Conservation (phyloP, 2,329 filamentous ascomycete species). For the Metarhizium guizhouense region DNA sequence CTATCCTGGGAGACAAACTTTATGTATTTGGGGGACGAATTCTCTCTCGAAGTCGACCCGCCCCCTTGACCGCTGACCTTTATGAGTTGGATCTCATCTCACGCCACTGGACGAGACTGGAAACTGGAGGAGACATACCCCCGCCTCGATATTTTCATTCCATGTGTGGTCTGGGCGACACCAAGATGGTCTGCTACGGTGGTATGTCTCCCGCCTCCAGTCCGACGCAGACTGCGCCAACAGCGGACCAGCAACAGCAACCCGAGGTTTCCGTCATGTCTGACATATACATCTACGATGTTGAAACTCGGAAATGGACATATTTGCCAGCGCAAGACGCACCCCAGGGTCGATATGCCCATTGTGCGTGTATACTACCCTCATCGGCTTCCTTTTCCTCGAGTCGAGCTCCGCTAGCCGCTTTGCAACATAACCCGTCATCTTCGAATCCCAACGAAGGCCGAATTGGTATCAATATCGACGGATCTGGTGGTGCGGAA, state of each 20-base stretch:
- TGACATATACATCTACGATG: constrained; percentile 93
- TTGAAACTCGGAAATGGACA: constrained; percentile 74
- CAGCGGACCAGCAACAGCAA: constrained; percentile 37
- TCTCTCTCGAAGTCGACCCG: constrained; percentile 71
- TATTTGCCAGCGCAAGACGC: constrained; percentile 71
- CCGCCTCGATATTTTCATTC: constrained; percentile 95
- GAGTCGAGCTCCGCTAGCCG: constrained; percentile 71
- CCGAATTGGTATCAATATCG: constrained; percentile 76
- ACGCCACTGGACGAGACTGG: constrained; percentile 87
- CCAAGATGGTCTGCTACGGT: constrained; percentile 94
- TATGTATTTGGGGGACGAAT: constrained; percentile 94
- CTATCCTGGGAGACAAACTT: constrained; percentile 87
- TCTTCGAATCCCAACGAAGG: constrained; percentile 80
- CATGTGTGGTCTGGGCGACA: constrained; percentile 85
- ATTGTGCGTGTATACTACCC: constrained; percentile 87
- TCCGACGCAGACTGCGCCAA: constrained; percentile 36
- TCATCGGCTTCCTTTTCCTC: constrained; percentile 85
- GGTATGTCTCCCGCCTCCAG: constrained; percentile 76
- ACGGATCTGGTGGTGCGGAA: constrained; percentile 86
- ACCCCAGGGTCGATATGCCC: constrained; percentile 90
- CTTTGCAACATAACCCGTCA: constrained; percentile 81
- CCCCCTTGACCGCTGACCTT: constrained; percentile 76
- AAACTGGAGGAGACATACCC: constrained; percentile 75
- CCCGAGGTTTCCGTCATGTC: constrained; percentile 95
- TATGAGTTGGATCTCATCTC: constrained; percentile 89